These are phyloP conservation scores for Lentinula aciculospora DNA, from an alignment of 768 basidiomycete genomes.

Conservation along the genomic window DNA sequence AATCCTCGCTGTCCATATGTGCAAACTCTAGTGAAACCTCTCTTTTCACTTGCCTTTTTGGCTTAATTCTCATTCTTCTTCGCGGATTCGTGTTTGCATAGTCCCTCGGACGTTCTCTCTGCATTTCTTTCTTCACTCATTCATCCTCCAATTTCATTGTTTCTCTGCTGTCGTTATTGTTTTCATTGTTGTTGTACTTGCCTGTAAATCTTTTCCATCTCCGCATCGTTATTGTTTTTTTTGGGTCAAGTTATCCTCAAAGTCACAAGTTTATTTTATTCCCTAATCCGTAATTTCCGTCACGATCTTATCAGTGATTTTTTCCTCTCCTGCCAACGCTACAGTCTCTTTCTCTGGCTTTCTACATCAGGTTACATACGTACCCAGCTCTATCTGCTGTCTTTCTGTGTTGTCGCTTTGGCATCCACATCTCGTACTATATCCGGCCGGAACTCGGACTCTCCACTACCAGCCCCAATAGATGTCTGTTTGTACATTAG, in stretches of 20 bases:
- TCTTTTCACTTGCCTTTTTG: background rate
- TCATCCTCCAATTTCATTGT: background rate
- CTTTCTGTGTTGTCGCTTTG: background rate
- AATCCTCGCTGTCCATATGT: background rate
- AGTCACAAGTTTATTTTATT: background rate
- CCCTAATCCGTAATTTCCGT: background rate
- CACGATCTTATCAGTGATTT: background rate
- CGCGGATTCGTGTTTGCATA: background rate
- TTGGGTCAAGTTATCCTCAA: background rate
- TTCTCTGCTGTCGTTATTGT: background rate
- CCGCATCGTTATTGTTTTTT: background rate
- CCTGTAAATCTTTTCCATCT: background rate
- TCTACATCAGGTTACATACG: background rate
- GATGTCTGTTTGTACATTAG: background rate
- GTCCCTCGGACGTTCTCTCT: background rate
- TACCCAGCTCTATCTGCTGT: background rate
- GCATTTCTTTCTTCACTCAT: background rate
- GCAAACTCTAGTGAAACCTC: background rate
- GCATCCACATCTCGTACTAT: background rate
- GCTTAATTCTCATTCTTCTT: background rate
- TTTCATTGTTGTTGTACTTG: background rate
- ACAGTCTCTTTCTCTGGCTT: background rate
- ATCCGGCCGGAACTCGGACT: background rate
- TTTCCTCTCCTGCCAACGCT: background rate
- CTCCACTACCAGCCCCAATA: background rate